A percentile compares a stretch with the other conserved stretches of the same genome.
phyloP scores from a whole-genome alignment of 768 basidiomycete species.

The Tephrocybe rancida region DNA sequence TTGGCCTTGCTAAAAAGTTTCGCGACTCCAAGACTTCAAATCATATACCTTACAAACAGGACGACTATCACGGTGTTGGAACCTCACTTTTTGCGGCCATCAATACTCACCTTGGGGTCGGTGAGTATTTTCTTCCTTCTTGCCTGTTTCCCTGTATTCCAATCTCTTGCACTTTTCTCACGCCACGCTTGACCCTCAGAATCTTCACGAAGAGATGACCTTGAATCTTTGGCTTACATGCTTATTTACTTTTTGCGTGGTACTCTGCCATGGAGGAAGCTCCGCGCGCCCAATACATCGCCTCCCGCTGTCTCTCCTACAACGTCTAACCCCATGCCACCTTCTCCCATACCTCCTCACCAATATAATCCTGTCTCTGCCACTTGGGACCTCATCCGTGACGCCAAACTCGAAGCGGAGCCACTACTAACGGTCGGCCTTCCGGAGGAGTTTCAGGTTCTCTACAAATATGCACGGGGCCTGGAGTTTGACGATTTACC shows the following conservation, averaged over 20 bases:
- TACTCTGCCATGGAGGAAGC: conserved; percentile 76
- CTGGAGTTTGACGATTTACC: conserved; percentile 89
- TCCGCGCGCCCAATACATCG: conserved; percentile 51
- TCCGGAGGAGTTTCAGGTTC: conserved; percentile 79
- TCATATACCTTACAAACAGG: conserved; percentile 75
- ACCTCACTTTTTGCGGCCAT: conserved; percentile 77
- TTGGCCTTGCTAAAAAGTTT: conserved; percentile 82
- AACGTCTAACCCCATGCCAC: conserved; percentile 17
- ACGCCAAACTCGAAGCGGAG: conserved; percentile 68
- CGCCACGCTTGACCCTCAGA: conserved; percentile 40
- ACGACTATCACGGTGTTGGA: conserved; percentile 78
- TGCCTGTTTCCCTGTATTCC: neutral
- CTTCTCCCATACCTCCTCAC: conserved; percentile 18
- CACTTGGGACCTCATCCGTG: conserved; percentile 80
- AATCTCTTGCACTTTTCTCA: conserved; percentile 2
- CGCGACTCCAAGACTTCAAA: conserved; percentile 63
- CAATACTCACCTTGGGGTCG: conserved; percentile 75
- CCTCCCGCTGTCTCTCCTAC: conserved; percentile 27
- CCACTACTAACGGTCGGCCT: conserved; percentile 73
- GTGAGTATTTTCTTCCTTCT: conserved; percentile 38
- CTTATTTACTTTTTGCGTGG: conserved; percentile 81
- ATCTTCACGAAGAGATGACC: conserved; percentile 76
- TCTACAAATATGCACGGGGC: conserved; percentile 79
- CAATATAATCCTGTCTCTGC: conserved; percentile 58
- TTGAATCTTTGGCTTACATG: conserved; percentile 83